Percentiles rank a stretch among this genome's conserved stretches.
Evolutionary conservation across 2,329 filamentous ascomycete species (phyloP).

Genomic region (Grosmannia serpens): DNA sequence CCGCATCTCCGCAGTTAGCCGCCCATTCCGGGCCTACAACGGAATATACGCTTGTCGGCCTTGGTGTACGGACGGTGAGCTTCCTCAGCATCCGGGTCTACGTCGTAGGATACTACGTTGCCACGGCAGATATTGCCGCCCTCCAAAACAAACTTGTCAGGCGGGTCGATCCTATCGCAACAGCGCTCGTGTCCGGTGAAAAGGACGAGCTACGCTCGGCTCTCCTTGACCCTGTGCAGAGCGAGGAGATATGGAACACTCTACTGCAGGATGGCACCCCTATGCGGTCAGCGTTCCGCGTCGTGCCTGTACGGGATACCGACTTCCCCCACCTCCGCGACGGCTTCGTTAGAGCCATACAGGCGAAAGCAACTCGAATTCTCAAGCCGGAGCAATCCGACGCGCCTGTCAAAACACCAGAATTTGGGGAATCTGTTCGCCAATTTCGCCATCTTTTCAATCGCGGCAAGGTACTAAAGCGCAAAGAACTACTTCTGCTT

Average conservation of each 20-base stretch:
- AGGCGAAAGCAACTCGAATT: constrained; percentile 47
- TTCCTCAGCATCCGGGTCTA: constrained; percentile 90
- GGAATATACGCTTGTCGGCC: constrained; percentile 79
- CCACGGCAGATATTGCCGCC: constrained; percentile 67
- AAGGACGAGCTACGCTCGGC: constrained; percentile 59
- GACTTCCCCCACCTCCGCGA: constrained; percentile 90
- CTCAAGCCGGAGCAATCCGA: constrained; percentile 11
- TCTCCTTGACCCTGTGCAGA: constrained; percentile 57
- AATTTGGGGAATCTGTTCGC: constrained; percentile 62
- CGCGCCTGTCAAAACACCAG: constrained; percentile 9
- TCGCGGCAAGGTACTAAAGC: constrained; percentile 68
- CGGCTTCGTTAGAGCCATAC: constrained; percentile 78
- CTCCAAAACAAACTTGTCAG: constrained; percentile 69
- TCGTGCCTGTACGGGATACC: constrained; percentile 85
- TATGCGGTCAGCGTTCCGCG: constrained; percentile 62
- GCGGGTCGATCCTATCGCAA: constrained; percentile 65
- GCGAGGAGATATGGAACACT: constrained; percentile 63
- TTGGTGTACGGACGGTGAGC: constrained; percentile 81
- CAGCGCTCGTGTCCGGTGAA: constrained; percentile 71
- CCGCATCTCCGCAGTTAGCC: background rate
- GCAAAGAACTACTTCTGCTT: constrained; percentile 62
- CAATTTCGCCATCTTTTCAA: constrained; percentile 77
- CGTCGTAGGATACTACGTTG: constrained; percentile 85
- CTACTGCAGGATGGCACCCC: constrained; percentile 56
- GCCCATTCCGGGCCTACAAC: constrained; percentile 17